These are phyloP conservation scores for Aspergillus bombycis DNA, from an alignment of 2,329 filamentous ascomycete species.

Conservation along the genomic window DNA sequence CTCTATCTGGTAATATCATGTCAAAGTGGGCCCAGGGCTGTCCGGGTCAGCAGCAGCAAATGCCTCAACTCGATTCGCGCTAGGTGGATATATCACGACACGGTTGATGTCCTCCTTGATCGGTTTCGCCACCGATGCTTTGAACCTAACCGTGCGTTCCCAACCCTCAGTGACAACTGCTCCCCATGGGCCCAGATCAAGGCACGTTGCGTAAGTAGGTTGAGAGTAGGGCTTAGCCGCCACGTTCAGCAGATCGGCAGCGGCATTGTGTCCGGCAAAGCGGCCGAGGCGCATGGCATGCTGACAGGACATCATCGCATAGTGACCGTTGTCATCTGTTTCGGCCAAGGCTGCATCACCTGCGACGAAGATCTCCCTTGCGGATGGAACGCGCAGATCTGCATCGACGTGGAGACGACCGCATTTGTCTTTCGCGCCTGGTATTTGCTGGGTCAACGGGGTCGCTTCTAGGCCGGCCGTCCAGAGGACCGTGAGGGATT, in stretches of 20 bases:
- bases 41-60: conserved; percentile 28
- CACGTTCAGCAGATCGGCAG: conserved; percentile 36
- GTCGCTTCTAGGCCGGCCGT: conserved; percentile 41
- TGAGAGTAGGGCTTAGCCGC: conserved; percentile 33
- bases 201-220: conserved; percentile 34
- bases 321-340: conserved; percentile 28
- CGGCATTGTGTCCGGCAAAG: conserved; percentile 38
- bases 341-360: conserved; percentile 37
- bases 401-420: conserved; percentile 35
- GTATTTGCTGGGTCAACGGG: conserved; percentile 38
- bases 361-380: conserved; percentile 33
- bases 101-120: conserved; percentile 41
- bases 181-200: conserved; percentile 41
- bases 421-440: conserved; percentile 30
- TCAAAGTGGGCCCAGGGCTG: background rate
- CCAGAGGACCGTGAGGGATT: conserved; percentile 40
- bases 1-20: background rate
- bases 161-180: conserved; percentile 32
- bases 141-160: conserved; percentile 32
- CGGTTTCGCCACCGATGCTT: conserved; percentile 34
- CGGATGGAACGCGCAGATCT: conserved; percentile 30
- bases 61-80: conserved; percentile 22
- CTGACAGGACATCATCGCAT: conserved; percentile 45
- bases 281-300: conserved; percentile 41
- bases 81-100: conserved; percentile 40